Percentiles rank a stretch among this genome's conserved stretches.
Conservation (phyloP, 1,284 basidiomycete species). For the Ceratobasidium sp. region DNA sequence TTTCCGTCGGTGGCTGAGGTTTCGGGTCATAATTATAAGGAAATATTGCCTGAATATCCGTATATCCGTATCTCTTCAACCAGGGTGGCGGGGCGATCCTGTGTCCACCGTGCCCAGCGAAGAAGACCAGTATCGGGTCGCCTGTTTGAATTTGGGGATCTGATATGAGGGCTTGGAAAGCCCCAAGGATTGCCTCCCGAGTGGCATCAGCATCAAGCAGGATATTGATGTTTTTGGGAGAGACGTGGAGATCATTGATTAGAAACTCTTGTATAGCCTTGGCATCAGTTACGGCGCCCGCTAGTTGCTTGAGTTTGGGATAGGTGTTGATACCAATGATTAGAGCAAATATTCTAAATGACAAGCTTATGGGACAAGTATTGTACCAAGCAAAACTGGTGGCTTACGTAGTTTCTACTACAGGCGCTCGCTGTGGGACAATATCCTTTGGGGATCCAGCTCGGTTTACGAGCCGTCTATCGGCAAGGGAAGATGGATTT, state of each 20-base stretch:
- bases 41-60: conserved; percentile 26
- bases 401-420: too few relatives aligned
- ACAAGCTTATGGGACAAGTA: too few relatives aligned
- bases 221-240: background rate
- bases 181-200: background rate
- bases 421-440: too few relatives aligned
- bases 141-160: background rate
- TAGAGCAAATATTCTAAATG: conserved; percentile 17
- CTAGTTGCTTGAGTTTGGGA: background rate
- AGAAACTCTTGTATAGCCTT: background rate
- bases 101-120: conserved; percentile 30
- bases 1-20: background rate
- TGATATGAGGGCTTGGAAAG: background rate
- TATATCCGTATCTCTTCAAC: background rate
- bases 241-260: background rate
- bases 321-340: conserved; percentile 32
- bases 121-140: conserved; percentile 26
- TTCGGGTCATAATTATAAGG: conserved; percentile 14
- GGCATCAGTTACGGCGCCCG: conserved; percentile 14
- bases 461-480: too few relatives aligned
- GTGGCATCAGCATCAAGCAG: background rate
- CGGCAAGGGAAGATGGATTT: too few relatives aligned
- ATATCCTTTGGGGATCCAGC: too few relatives aligned
- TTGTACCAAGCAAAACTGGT: too few relatives aligned
- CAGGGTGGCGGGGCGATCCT: background rate